phyloP scores from a whole-genome alignment of 768 basidiomycete species.

The Crucibulum laeve region DNA sequence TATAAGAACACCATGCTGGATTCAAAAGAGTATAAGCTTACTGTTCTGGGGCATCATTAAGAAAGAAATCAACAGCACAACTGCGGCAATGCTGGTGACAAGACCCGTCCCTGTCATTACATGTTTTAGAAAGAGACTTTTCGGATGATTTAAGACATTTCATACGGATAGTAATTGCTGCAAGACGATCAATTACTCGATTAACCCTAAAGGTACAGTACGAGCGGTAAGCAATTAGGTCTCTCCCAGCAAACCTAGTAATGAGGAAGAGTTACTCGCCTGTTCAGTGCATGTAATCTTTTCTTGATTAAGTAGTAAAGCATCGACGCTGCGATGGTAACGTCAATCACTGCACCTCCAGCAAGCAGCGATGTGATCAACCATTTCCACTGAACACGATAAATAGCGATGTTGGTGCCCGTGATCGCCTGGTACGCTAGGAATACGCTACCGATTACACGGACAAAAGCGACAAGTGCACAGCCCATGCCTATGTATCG shows the following conservation, averaged over 20 bases:
- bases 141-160: background rate
- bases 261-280: conserved; percentile 7
- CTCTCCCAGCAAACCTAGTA: background rate
- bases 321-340: conserved; percentile 24
- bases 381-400: conserved; percentile 21
- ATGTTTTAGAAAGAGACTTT: background rate
- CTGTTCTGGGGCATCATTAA: conserved; percentile 15
- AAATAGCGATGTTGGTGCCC: conserved; percentile 12
- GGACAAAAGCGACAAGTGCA: conserved; percentile 16
- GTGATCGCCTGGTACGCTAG: conserved; percentile 18
- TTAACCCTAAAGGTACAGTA: conserved; percentile 18
- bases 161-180: conserved; percentile 25
- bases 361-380: conserved; percentile 23
- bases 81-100: conserved; percentile 15
- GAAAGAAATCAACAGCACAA: conserved; percentile 16
- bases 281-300: conserved; percentile 11
- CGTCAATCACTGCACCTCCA: conserved; percentile 22
- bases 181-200: conserved; percentile 19
- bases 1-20: background rate
- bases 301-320: conserved; percentile 22
- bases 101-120: conserved; percentile 16
- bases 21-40: conserved; percentile 4
- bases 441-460: conserved; percentile 22
- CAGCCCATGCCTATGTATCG: conserved; percentile 21
- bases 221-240: background rate